Evolutionary conservation across 2,329 filamentous ascomycete genomes (phyloP).

Genomic region (Balansia obtecta): DNA sequence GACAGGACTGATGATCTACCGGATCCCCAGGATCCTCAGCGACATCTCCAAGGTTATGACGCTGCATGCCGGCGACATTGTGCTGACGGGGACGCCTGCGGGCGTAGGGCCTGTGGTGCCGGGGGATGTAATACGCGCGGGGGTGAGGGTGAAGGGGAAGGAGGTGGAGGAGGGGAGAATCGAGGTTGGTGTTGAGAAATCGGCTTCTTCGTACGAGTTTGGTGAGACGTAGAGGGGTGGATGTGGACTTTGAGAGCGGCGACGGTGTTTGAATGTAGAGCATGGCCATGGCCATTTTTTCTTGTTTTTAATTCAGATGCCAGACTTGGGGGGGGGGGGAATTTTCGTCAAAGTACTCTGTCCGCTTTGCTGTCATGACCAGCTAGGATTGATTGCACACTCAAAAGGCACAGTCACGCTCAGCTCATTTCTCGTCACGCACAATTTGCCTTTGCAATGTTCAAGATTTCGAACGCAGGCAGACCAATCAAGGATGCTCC

Average conservation of each 20-base stretch:
- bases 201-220: slow-evolving; percentile 66
- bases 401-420: no score
- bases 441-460: background rate
- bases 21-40: slow-evolving; percentile 73
- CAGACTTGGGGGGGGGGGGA: no score
- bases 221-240: slow-evolving; percentile 45
- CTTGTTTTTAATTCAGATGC: no score
- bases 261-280: background rate
- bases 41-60: slow-evolving; percentile 96
- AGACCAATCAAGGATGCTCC: background rate
- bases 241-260: background rate
- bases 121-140: slow-evolving; percentile 79
- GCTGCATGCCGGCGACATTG: slow-evolving; percentile 79
- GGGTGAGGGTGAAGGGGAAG: slow-evolving; percentile 65
- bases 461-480: background rate
- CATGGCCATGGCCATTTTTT: background rate
- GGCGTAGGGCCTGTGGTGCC: slow-evolving; percentile 78
- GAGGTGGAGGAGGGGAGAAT: slow-evolving; percentile 77
- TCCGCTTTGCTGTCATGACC: no score
- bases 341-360: no score
- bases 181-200: slow-evolving; percentile 72
- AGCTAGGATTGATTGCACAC: no score
- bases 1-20: slow-evolving; percentile 90
- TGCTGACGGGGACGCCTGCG: slow-evolving; percentile 95
- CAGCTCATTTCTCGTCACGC: no score